phyloP scores from a whole-genome alignment of 148 eudicot species.

The Heliosperma pusillum region DNA sequence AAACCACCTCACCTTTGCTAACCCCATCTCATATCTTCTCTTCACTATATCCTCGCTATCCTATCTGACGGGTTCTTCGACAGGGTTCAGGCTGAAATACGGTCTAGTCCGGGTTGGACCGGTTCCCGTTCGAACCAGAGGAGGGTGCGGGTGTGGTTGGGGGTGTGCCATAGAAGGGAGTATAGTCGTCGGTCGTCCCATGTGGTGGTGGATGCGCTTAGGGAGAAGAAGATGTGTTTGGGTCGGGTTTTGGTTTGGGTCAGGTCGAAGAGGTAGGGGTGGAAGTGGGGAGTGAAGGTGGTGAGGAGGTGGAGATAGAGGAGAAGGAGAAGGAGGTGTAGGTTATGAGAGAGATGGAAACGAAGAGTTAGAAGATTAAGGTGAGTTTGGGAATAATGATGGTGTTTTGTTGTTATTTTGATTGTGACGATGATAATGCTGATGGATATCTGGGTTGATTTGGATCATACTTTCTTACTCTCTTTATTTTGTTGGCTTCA shows the following conservation, averaged over 20 bases:
- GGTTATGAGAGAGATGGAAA: slow-evolving; percentile 12
- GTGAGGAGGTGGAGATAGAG: slow-evolving; percentile 18
- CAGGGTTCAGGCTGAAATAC: slow-evolving; percentile 16
- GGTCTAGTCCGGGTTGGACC: not conserved
- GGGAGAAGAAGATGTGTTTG: slow-evolving; percentile 63
- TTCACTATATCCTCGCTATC: slow-evolving; percentile 58
- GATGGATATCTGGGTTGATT: too few relatives aligned
- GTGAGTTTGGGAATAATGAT: slow-evolving; percentile 12
- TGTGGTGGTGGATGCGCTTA: slow-evolving; percentile 60
- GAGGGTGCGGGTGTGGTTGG: slow-evolving; percentile 52
- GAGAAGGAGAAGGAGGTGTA: not conserved
- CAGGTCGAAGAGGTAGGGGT: slow-evolving; percentile 10
- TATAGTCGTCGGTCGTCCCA: slow-evolving; percentile 51
- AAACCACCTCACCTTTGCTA: slow-evolving; percentile 66
- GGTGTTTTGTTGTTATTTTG: too few relatives aligned
- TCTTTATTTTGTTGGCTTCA: too few relatives aligned
- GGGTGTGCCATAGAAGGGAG: slow-evolving; percentile 72
- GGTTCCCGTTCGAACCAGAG: slow-evolving; percentile 51
- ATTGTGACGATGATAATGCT: too few relatives aligned
- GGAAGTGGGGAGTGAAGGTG: not conserved
- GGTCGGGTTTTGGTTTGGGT: slow-evolving; percentile 31
- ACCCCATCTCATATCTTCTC: slow-evolving; percentile 48
- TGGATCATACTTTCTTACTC: too few relatives aligned
- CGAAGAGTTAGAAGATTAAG: not conserved
- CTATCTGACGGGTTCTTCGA: slow-evolving; percentile 50